Evolutionary conservation across 176 grass and related monocot genomes (phyloP).

Genomic region (Aegilops longissima): DNA sequence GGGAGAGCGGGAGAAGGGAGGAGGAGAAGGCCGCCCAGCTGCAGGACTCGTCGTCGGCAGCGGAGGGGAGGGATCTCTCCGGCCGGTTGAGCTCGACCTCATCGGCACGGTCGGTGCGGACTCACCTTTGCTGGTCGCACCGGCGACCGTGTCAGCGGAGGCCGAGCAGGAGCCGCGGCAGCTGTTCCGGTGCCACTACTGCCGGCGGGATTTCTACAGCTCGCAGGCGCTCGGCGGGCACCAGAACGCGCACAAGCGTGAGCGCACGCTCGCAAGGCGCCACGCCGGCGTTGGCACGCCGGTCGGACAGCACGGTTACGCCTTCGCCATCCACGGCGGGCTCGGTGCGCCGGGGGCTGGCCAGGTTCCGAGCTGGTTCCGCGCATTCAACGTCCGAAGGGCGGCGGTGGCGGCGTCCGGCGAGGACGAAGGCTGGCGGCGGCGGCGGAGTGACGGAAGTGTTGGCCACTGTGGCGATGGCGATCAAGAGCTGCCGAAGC

Average conservation of each 20-base stretch:
- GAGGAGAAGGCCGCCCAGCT: not conserved
- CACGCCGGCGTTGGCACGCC: not conserved
- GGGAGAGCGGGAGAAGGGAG: slow-evolving; percentile 3
- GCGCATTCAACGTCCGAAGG: not conserved
- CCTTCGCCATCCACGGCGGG: slow-evolving; percentile 28
- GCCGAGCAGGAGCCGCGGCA: slow-evolving; percentile 38
- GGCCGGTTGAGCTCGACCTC: slow-evolving; percentile 41
- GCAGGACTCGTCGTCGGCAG: not conserved
- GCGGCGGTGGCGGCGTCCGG: not conserved
- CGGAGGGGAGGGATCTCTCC: not conserved
- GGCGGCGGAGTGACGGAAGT: not conserved
- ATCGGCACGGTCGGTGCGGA: slow-evolving; percentile 14
- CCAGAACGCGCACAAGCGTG: slow-evolving; percentile 92
- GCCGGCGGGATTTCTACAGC: slow-evolving; percentile 71
- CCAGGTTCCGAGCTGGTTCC: slow-evolving; percentile 10
- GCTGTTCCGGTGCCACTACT: slow-evolving; percentile 53
- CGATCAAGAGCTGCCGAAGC: not conserved
- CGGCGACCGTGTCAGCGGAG: not conserved
- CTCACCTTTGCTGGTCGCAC: not conserved
- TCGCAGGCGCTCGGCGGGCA: slow-evolving; percentile 91
- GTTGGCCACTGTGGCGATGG: not conserved
- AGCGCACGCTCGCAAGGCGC: slow-evolving; percentile 33
- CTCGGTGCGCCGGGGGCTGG: not conserved
- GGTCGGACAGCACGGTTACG: not conserved
- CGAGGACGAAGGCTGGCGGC: not conserved